Evolutionary conservation across 768 basidiomycete species (phyloP), one percentile per base, ranked within the genome.

Genomic region (Termitomyces sp.): DNA sequence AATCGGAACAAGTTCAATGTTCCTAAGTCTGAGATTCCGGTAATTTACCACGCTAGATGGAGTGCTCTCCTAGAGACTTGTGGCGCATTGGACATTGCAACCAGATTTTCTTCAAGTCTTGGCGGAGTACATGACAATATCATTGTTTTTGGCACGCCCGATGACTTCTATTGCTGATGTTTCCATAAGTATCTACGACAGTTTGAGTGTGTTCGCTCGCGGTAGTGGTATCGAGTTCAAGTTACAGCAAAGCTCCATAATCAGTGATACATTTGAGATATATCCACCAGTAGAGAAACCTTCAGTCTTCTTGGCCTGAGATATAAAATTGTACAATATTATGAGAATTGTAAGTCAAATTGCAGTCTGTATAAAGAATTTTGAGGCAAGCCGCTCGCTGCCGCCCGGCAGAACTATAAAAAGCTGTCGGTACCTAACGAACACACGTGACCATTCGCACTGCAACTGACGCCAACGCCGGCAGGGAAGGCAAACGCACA

Each of bases 401-500:
- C 31, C 31, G 10, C 9, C 31, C 7, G 31, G 31, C 31, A 8
- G 31, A 33, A 33, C 31, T 9, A 33, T 33, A 10, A 10, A 33
- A 33, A 33, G 31, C 31, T 3, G 31, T 9, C 31, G 23, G 23
- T 9, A 8, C 31, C 31, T 3, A 33, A 10, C 31, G 31, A 33
- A 33, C 9, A 17, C 50, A 41, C 50, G 50, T 51, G 50, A 28
- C 23, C 38, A 19, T 17, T 46, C 3, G 10, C 26, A 3, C 44
- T 7, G 15, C 31, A 31, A 31, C 10, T 33, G 7, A 33, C 19
- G 11, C 37, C 23, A 37, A 38, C 17, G 15, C 15, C 45, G 15
- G 17, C 23, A 10, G 26, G n/a, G 50, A 28, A 51, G 11, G 12
- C 50, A 12, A 85, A 26, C 23, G 4, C 15, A 37, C 35, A 37